These are phyloP conservation scores for Yarrowia hollandica DNA, from an alignment of 805 yeast species.

Conservation along the genomic window DNA sequence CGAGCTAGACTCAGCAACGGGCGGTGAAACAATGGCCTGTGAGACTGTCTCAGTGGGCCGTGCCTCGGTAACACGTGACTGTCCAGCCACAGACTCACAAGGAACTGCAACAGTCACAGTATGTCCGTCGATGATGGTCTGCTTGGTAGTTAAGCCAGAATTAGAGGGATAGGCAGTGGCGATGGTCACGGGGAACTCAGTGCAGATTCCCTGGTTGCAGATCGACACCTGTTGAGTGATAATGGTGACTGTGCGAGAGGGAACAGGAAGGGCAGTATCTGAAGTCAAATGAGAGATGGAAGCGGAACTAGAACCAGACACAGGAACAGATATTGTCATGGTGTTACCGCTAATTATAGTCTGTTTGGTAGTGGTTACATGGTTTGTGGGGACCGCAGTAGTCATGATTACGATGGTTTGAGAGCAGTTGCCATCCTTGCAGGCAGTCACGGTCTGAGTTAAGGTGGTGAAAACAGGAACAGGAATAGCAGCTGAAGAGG, in stretches of 20 bases:
- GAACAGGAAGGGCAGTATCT: no score
- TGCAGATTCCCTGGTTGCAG: neutral
- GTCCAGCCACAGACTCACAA: neutral
- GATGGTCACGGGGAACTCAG: neutral
- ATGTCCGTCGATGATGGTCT: neutral
- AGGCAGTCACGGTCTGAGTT: neutral
- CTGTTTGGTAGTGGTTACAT: neutral
- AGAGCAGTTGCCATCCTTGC: neutral
- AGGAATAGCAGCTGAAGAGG: neutral
- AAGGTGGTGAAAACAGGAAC: neutral
- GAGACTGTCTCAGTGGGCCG: neutral
- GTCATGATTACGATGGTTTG: neutral
- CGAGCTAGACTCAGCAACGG: no score
- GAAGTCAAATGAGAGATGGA: neutral
- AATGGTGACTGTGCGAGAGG: neutral
- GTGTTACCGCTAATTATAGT: neutral
- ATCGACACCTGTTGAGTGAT: neutral
- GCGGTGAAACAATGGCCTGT: no score
- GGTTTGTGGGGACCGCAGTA: neutral
- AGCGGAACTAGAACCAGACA: neutral
- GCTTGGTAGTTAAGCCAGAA: neutral
- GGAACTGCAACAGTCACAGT: neutral
- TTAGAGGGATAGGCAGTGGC: neutral
- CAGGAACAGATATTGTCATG: slow-evolving; percentile 2
- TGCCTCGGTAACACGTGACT: neutral